Base-by-base conservation (phyloP, 768 basidiomycete species). In the Boletus speciosus region DNA sequence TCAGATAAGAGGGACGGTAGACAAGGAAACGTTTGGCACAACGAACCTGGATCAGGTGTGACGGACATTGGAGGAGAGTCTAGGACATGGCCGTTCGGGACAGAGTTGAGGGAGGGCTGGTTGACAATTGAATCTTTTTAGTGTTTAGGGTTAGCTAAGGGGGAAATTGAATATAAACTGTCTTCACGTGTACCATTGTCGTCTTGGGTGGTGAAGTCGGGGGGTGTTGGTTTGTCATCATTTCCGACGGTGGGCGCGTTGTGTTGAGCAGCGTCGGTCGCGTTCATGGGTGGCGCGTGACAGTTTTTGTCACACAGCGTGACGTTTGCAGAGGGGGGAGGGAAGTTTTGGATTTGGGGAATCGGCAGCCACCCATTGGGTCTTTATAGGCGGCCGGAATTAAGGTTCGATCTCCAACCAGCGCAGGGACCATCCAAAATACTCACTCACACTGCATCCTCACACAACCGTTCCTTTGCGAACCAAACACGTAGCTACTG, bases 361-460 rank as follows among this genome's bases (percentile, higher is more conserved):
- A 76, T 81, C 81, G 71, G 71, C 70, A 70, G 73, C 67, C 74
- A 84, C 84, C 82, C 80, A 76, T 79, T 82, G 81, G 78, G 84
- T 82, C 85, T 86, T 88, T 88, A 88, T 88, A 88, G 82, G 77
- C 78, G 76, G 75, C 72, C 75, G 76, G 80, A 88, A 79, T 84
- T 87, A 86, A 88, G 84, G 85, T 88, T 88, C 85, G 83, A 83
- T 84, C 83, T 83, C 67, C 70, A 69, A 69, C 82, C 81, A 78
- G 81, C 81, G 83, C 85, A 83, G 79, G 84, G 84, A 78, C 83
- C 83, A 83, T 65, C 73, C 69, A 67, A 68, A 66, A 70, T 73
- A 60, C 70, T 69, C 55, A 61, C 70, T 71, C 70, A 66, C 68
- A 65, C 71, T 51, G 48, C 60, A 54, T 57, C 66, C 70, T 49